These are phyloP conservation scores for Eucalyptus tenuipes DNA, from an alignment of 345 rosid genomes.

Conservation along the genomic window DNA sequence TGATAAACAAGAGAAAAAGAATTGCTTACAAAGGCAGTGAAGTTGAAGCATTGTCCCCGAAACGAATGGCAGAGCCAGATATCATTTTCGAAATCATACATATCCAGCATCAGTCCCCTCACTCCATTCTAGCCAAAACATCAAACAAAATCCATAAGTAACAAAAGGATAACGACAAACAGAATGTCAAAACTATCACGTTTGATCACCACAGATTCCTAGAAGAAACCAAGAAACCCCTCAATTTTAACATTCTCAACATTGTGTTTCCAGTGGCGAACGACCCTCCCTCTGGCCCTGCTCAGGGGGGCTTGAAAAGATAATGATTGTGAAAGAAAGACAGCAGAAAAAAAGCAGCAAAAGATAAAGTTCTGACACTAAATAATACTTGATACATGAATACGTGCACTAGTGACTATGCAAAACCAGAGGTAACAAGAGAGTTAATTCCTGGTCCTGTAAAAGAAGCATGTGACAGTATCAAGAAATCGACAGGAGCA, in stretches of 20 bases:
- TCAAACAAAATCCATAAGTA: neutral
- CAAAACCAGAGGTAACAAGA: neutral
- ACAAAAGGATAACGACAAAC: neutral
- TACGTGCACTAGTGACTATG: neutral
- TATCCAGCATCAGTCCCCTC: slow-evolving; percentile 93
- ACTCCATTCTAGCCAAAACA: slow-evolving; percentile 71
- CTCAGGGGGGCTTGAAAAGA: neutral
- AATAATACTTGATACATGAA: neutral
- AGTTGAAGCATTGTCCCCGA: slow-evolving; percentile 85
- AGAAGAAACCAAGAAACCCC: neutral
- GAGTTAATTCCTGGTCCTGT: neutral
- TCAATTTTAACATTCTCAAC: neutral
- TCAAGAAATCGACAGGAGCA: neutral
- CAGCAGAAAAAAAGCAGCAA: neutral
- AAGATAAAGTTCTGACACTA: neutral
- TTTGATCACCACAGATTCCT: neutral
- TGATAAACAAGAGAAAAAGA: neutral
- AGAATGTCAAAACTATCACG: neutral
- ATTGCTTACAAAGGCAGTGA: slow-evolving; percentile 85
- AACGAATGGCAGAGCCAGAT: slow-evolving; percentile 98
- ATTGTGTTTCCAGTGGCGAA: neutral
- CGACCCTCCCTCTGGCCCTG: neutral
- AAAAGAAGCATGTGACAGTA: neutral
- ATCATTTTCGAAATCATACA: slow-evolving; percentile 81
- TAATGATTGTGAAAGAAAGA: neutral